A percentile compares a stretch with the other conserved stretches of the same genome.
Evolutionary conservation across 805 yeast genomes (phyloP).

Genomic region (Zygosaccharomyces lentus): DNA sequence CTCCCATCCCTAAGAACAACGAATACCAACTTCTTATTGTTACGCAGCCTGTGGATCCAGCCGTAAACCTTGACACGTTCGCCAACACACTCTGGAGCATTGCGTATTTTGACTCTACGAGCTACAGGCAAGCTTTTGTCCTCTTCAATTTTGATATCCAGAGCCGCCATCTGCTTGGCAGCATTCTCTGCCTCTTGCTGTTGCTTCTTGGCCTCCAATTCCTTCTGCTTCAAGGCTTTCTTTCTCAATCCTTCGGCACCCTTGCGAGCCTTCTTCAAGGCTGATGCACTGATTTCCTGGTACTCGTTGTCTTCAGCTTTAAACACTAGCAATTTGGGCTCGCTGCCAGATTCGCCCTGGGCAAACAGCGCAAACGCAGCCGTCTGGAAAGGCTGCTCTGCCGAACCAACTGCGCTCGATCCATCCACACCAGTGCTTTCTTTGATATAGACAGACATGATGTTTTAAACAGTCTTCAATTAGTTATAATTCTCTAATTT

Average conservation of each 20-base stretch:
- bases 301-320: slow-evolving; percentile 44
- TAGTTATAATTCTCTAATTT: not conserved
- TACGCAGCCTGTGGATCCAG: slow-evolving; percentile 93
- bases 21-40: slow-evolving; percentile 89
- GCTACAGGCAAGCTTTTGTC: slow-evolving; percentile 74
- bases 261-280: slow-evolving; percentile 92
- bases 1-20: slow-evolving; percentile 93
- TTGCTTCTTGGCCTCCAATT: slow-evolving; percentile 47
- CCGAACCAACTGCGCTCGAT: slow-evolving; percentile 54
- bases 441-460: slow-evolving; percentile 56
- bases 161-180: slow-evolving; percentile 70
- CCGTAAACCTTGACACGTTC: slow-evolving; percentile 77
- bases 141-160: slow-evolving; percentile 67
- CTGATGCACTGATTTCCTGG: slow-evolving; percentile 80
- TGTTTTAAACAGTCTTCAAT: not conserved
- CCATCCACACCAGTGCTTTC: slow-evolving; percentile 69
- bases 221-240: slow-evolving; percentile 50
- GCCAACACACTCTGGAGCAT: slow-evolving; percentile 53
- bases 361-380: slow-evolving; percentile 71
- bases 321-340: slow-evolving; percentile 51
- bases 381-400: slow-evolving; percentile 67
- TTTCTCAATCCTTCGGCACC: slow-evolving; percentile 90
- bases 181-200: slow-evolving; percentile 66
- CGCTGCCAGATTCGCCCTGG: slow-evolving; percentile 38
- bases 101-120: slow-evolving; percentile 56